Evolutionary conservation across 352 stramenopile genomes (phyloP).

Genomic region (Phytophthora kernoviae): DNA sequence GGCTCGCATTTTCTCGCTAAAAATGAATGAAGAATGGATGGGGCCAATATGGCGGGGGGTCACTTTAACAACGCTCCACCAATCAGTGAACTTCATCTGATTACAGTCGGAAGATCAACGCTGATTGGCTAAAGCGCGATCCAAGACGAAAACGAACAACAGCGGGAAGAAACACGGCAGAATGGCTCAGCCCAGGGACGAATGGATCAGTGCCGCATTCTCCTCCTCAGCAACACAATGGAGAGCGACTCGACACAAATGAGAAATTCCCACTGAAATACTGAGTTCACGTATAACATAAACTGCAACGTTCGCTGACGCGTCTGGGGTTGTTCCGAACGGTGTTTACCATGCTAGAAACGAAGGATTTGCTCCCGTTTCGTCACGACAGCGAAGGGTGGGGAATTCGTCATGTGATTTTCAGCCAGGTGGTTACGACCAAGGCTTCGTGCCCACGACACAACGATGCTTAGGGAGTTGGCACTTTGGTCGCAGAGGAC

Average conservation of each 20-base stretch:
- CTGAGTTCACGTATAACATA: no score
- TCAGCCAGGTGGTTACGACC: not conserved
- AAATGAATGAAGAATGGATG: slow-evolving; percentile 3
- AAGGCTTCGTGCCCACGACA: no score
- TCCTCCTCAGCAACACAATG: no score
- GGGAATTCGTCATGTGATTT: not conserved
- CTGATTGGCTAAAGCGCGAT: not conserved
- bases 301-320: no score
- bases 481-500: not conserved
- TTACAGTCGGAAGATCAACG: no score
- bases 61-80: slow-evolving; percentile 33
- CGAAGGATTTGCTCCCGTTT: no score
- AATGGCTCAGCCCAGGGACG: not conserved
- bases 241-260: no score
- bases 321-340: no score
- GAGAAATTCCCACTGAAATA: no score
- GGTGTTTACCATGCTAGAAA: no score
- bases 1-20: not conserved
- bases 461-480: no score
- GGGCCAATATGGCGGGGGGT: not conserved
- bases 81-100: slow-evolving; percentile 34
- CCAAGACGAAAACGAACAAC: not conserved
- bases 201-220: no score
- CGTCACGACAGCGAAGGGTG: not conserved
- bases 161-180: not conserved